Evolutionary conservation across 2,329 filamentous ascomycete genomes (phyloP), one percentile per base, ranked within the genome.

Genomic region (Ophiostoma ips): DNA sequence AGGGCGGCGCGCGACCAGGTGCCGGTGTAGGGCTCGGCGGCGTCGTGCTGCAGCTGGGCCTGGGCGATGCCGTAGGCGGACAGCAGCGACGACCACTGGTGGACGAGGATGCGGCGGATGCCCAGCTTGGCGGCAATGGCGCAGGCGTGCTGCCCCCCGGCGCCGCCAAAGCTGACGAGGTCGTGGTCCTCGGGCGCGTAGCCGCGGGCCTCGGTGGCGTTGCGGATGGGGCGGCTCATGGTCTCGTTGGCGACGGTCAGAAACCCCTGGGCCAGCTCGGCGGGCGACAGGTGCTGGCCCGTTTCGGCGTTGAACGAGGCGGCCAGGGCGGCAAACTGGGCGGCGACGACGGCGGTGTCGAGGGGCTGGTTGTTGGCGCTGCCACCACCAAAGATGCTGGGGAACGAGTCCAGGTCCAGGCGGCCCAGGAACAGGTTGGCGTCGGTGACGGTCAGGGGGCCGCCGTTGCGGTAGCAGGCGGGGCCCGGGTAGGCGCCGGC

Each of bases 51-150:
- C 30, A 46, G 44, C 18, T 46, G 44, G 15, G 89, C 89, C 3
- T 95, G 68, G 0, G 87, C 87, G 84, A 94, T 94, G 7, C 88
- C 88, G 57, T 94, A 94, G 0, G 88, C 88, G 0, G 87, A 94
- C 0, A 94, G 71, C 0, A 95, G 84, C 0, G 87, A 94, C 0
- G 86, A 92, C 62, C 94, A 94, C 46, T 84, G 72, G 63, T 94
- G 88, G 1, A 94, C 73, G 8, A 95, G 71, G 31, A 94, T 90
- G 60, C 92, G 87, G 30, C 75, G 77, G 55, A 95, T 88, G 0
- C 87, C 87, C 1, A 95, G 70, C 2, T 84, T 84, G 58, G 87
- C 79, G 1, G 87, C 88, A 56, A 94, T 92, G 1, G 86, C 85
- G 18, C 90, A 84, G 1, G 88, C 88, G 59, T 94, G 88, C 61